These are phyloP conservation scores for Sindora glabra DNA, from an alignment of 306 rosid species.

Conservation along the genomic window DNA sequence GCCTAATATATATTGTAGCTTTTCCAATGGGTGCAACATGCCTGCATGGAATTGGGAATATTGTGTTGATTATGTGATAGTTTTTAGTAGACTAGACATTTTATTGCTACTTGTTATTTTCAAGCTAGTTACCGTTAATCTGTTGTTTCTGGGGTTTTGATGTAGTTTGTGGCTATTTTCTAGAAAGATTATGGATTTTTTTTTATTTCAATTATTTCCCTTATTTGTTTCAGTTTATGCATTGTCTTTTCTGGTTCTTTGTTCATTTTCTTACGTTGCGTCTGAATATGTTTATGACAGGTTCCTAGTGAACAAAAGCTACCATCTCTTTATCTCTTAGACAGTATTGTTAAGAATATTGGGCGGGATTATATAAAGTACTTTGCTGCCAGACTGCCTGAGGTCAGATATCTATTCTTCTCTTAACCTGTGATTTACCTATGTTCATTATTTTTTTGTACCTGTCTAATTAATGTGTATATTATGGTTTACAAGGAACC, in stretches of 20 bases:
- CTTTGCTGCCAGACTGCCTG: constrained; percentile 76
- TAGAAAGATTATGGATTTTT: not conserved
- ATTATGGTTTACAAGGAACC: not conserved
- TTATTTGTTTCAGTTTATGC: not conserved
- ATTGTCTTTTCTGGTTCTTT: constrained; percentile 10
- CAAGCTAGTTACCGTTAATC: not conserved
- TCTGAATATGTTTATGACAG: constrained; percentile 31
- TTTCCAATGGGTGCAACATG: not conserved
- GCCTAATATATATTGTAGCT: not conserved
- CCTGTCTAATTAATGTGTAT: not conserved
- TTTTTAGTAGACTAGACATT: not conserved
- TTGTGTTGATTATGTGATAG: not conserved
- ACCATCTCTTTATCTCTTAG: constrained; percentile 89
- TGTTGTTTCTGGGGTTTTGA: not conserved
- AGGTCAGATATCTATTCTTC: constrained; percentile 56
- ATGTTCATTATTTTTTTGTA: not conserved
- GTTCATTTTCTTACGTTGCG: not conserved
- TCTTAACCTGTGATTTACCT: constrained; percentile 1
- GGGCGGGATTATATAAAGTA: constrained; percentile 88
- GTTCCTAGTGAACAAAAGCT: constrained; percentile 89
- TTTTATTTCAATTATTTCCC: constrained; percentile 4
- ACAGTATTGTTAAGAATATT: constrained; percentile 94
- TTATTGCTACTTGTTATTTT: not conserved
- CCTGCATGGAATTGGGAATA: not conserved
- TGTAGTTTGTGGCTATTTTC: not conserved